Percentiles rank a stretch among this genome's conserved stretches.
Conservation (phyloP, 225 moss, liverwort and hornwort species). For the Thuidium tamariscinum region DNA sequence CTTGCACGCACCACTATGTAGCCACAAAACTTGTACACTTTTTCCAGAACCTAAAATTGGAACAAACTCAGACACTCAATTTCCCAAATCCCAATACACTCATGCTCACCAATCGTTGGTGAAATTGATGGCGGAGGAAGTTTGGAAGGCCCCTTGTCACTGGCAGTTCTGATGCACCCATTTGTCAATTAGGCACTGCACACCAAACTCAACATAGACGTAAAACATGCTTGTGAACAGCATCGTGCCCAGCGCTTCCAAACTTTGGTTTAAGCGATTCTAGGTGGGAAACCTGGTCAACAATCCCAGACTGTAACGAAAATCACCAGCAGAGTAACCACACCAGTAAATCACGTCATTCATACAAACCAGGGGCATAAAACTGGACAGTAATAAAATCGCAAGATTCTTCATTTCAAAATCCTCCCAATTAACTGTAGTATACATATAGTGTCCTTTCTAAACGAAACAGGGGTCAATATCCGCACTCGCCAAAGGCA, state of each 20-base stretch:
- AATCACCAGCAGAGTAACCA: background rate
- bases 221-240: background rate
- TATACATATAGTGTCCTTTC: conserved; percentile 6
- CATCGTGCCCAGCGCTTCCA: background rate
- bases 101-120: background rate
- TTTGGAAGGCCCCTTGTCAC: background rate
- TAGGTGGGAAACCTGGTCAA: background rate
- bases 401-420: conserved; percentile 7
- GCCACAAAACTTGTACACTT: background rate
- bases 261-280: background rate
- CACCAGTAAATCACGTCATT: background rate
- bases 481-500: conserved; percentile 3
- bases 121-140: background rate
- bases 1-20: background rate
- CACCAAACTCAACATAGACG: background rate
- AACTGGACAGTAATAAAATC: background rate
- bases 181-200: background rate
- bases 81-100: background rate
- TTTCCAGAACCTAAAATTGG: background rate
- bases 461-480: background rate
- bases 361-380: background rate
- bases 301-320: background rate
- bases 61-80: background rate
- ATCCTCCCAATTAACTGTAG: conserved; percentile 7
- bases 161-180: background rate